phyloP scores from a whole-genome alignment of 441 rosid genomes.

The Bruguiera hainesii region DNA sequence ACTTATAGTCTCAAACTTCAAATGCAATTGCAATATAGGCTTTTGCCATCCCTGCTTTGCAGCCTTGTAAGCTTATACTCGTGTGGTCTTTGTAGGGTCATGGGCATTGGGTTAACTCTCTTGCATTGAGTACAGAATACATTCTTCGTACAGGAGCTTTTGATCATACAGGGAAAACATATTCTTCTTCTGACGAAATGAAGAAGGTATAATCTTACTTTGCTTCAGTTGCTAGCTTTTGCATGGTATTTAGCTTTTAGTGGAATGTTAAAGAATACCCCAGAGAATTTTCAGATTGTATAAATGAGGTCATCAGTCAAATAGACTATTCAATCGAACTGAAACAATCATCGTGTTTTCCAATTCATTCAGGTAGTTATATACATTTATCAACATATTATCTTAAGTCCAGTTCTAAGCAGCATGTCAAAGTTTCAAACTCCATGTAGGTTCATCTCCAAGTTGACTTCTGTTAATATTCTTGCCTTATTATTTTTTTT shows the following conservation, averaged over 20 bases:
- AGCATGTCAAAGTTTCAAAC: too few relatives aligned
- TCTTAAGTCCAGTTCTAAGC: too few relatives aligned
- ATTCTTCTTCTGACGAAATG: slow-evolving; percentile 84
- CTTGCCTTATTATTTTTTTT: background rate
- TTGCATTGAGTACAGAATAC: slow-evolving; percentile 94
- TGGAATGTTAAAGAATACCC: background rate
- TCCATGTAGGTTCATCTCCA: too few relatives aligned
- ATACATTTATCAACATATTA: background rate
- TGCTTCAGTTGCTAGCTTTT: background rate
- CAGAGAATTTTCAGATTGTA: background rate
- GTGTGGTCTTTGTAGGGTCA: slow-evolving; percentile 58
- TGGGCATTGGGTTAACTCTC: slow-evolving; percentile 98
- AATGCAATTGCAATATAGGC: background rate
- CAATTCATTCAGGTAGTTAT: background rate
- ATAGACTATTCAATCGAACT: background rate
- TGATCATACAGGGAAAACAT: slow-evolving; percentile 87
- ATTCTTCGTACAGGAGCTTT: slow-evolving; percentile 97
- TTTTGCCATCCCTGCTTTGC: background rate
- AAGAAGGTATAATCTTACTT: slow-evolving; percentile 50
- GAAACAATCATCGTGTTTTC: background rate
- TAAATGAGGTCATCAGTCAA: background rate
- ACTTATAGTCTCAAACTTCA: background rate
- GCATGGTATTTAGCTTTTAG: background rate
- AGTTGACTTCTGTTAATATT: background rate
- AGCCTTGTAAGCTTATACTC: slow-evolving; percentile 3